Base-by-base conservation (phyloP, 2,329 filamentous ascomycete genomes). In the Spiromastix sp. region DNA sequence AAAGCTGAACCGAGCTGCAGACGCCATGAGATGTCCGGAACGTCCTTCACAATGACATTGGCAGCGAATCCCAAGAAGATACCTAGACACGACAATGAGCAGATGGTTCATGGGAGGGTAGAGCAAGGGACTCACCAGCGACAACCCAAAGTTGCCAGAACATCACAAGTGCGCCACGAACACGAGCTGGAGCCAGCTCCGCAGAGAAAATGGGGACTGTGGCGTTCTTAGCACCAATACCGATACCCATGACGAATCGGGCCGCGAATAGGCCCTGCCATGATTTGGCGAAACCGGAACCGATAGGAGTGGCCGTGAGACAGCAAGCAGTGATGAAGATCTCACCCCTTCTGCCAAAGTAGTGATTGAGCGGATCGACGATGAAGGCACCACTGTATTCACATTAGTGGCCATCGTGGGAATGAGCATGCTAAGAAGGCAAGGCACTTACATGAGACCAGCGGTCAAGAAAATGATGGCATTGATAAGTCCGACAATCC, bases 41-140 rank as follows among this genome's bases (percentile, higher is more conserved):
- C 65, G 32, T 77, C 63, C 26, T 72, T 74, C 29, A 81, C 72
- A 4, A 68, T 72, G 18, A 81, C 61, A 47, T 81, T 81, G 42
- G 76, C 76, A 39, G 67, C 71, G 35, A 70, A 76, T 10, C 78
- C 79, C n/a, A 81, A 59, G 52, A 81, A 76, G 45, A 81, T 79
- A 29, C 73, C 72, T 25, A 5, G 22, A 12, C 10, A 25, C 10
- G 22, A 25, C 22, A n/a, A 9, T 25, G 10, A 25, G 22, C 22
- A 12, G 10, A 25, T 10, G 12, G 12, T 5, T 25, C 22, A 25
- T 10, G 22, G 12, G 10, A 12, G 12, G 22, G 22, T 2, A 25
- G 22, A 16, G 25, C 13, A n/a, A 20, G n/a, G 0, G n/a, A 12
- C 30, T 26, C 27, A 46, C 44, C 44, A 21, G 42, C 39, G 17